Conservation (phyloP, 208 protist species). For the Porcisia hertigi region DNA sequence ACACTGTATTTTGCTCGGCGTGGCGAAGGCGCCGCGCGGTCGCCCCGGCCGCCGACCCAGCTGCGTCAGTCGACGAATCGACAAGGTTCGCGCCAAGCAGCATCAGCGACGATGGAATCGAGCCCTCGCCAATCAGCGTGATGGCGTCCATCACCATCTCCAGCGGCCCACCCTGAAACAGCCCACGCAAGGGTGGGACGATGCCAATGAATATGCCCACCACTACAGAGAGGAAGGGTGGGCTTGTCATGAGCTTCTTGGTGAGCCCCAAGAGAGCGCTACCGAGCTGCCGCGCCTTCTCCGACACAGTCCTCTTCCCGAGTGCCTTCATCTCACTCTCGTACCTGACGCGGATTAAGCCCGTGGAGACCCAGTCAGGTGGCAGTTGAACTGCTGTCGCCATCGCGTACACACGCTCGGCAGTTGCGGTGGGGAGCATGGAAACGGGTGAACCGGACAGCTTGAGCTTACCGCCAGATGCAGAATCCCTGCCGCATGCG, state of each 20-base stretch:
- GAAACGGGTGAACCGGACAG: slow-evolving; percentile 7
- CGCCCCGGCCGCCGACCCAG: slow-evolving; percentile 5
- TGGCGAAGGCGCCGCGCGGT: slow-evolving; percentile 42
- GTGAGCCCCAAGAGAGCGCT: slow-evolving; percentile 6
- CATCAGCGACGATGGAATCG: slow-evolving; percentile 75
- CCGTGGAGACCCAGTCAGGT: slow-evolving; percentile 61
- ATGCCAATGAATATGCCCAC: slow-evolving; percentile 69
- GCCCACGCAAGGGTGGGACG: slow-evolving; percentile 50
- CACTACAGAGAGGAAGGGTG: slow-evolving; percentile 74
- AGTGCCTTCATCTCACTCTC: slow-evolving; percentile 37
- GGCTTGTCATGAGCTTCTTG: slow-evolving; percentile 40
- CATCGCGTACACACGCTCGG: slow-evolving; percentile 21
- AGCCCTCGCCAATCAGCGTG: slow-evolving; percentile 53
- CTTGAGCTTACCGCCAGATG: background rate
- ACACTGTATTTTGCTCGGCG: slow-evolving; percentile 73
- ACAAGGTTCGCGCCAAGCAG: slow-evolving; percentile 74
- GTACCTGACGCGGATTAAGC: slow-evolving; percentile 59
- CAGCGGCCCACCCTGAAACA: slow-evolving; percentile 62
- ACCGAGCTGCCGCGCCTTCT: slow-evolving; percentile 12
- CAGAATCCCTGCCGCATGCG: background rate
- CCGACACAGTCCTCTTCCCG: slow-evolving; percentile 8
- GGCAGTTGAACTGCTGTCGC: slow-evolving; percentile 36
- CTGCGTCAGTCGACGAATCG: slow-evolving; percentile 21
- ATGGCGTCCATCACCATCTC: slow-evolving; percentile 67
- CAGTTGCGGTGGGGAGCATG: slow-evolving; percentile 22